phyloP scores from a whole-genome alignment of 768 basidiomycete species.

The Leccinum subgranulosum region DNA sequence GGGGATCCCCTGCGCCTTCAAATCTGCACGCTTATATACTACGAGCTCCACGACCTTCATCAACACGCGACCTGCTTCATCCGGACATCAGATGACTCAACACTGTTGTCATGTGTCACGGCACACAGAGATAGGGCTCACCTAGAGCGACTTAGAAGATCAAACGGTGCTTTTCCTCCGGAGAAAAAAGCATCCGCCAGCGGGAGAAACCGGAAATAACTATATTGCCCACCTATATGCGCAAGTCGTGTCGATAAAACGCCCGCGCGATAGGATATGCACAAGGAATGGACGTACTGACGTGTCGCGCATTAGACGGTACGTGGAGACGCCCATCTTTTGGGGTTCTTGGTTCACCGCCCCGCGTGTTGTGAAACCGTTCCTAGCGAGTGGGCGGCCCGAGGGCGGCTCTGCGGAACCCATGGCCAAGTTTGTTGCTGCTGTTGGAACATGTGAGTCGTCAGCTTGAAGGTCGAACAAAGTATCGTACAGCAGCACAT shows the following conservation, averaged over 20 bases:
- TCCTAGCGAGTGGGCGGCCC: background rate
- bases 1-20: background rate
- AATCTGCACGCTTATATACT: slow-evolving; percentile 8
- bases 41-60: background rate
- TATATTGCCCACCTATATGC: background rate
- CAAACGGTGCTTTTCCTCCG: background rate
- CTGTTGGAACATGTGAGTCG: slow-evolving; percentile 2
- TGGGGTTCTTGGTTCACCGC: background rate
- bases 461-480: background rate
- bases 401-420: background rate
- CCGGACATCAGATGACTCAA: slow-evolving; percentile 17
- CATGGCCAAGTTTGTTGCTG: background rate
- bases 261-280: background rate
- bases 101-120: slow-evolving; percentile 6
- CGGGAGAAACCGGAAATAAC: background rate
- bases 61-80: background rate
- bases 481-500: background rate
- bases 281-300: background rate
- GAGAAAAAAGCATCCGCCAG: background rate
- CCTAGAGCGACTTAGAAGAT: background rate
- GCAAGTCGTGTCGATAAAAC: background rate
- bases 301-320: background rate
- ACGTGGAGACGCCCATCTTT: slow-evolving; percentile 1
- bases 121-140: background rate
- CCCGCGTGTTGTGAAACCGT: background rate